Conservation (phyloP, 495 filamentous ascomycete species). For the Daldinia vernicosa region DNA sequence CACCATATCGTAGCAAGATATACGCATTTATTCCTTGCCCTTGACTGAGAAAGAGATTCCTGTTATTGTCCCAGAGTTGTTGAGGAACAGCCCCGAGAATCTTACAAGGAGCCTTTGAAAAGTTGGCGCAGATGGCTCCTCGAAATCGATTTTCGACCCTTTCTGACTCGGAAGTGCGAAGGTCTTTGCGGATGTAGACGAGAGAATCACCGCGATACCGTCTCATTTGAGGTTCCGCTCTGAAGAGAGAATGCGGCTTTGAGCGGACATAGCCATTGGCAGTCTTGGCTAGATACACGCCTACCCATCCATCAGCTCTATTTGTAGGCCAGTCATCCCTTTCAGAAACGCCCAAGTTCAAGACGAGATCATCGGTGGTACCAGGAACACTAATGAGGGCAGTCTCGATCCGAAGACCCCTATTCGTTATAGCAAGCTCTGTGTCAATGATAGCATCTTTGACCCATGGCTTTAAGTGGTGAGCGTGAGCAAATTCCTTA, state of each 20-base stretch:
- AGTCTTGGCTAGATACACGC: background rate
- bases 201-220: background rate
- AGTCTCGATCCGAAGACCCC: background rate
- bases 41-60: background rate
- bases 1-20: background rate
- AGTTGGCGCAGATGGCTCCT: background rate
- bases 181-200: background rate
- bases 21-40: constrained; percentile 3
- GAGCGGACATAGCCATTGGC: background rate
- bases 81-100: background rate
- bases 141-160: background rate
- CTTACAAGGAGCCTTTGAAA: background rate
- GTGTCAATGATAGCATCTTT: background rate
- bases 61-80: constrained; percentile 5
- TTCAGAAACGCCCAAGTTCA: background rate
- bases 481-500: constrained; percentile 3
- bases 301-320: background rate
- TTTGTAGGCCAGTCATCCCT: background rate
- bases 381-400: background rate
- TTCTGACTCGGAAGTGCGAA: background rate
- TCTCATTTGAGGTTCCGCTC: background rate
- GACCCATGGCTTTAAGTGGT: background rate
- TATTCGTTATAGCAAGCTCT: background rate
- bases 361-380: background rate
- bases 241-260: background rate